Evolutionary conservation across 2,329 filamentous ascomycete species (phyloP), one percentile per base, ranked within the genome.

Genomic region (Parascedosporium putredinis): DNA sequence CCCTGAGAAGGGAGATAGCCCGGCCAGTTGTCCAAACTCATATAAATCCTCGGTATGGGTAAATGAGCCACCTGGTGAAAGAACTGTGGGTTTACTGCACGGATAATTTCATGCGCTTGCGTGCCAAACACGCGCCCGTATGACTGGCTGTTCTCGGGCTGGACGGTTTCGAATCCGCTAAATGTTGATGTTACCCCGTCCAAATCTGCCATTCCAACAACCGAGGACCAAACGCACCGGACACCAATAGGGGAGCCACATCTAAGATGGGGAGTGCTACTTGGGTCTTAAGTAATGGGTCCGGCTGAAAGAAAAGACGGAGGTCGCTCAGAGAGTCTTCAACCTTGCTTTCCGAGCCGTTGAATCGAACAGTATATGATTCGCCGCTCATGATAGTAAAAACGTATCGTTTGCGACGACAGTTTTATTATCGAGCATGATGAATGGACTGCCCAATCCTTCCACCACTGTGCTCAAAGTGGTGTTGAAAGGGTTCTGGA

Each of bases 211-310:
- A 14, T 25, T 34, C 51, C 51, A 27, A 48, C 29, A 18, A 10
- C 43, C 20, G 51, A 52, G n/a, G 44, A 36, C 20, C 24, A 16
- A 14, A 50, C 47, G 34, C 51, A 52, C 7, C 51, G 51, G 34
- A 52, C 44, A 25, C 51, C 51, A 25, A 52, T 52, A n/a, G 51
- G 43, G 12, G 22, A 6, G 51, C 47, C 22, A 50, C 31, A 3
- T 27, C 29, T 14, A 47, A 5, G 16, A 20, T n/a, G 7, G 14
- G 36, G 14, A 47, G 8, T 4, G 8, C 8, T 5, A 20, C 7
- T 4, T 34, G 16, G n/a, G 2, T 22, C 20, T 23, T 12, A 31
- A 20, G 5, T 14, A 36, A 7, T 9, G 22, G 16, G 4, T 36
- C 18, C 18, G 12, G 20, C 7, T 7, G 14, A 12, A 47, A 18